Base-by-base conservation (phyloP, 2,329 filamentous ascomycete genomes). In the Ophiocordyceps camponoti-saundersi region DNA sequence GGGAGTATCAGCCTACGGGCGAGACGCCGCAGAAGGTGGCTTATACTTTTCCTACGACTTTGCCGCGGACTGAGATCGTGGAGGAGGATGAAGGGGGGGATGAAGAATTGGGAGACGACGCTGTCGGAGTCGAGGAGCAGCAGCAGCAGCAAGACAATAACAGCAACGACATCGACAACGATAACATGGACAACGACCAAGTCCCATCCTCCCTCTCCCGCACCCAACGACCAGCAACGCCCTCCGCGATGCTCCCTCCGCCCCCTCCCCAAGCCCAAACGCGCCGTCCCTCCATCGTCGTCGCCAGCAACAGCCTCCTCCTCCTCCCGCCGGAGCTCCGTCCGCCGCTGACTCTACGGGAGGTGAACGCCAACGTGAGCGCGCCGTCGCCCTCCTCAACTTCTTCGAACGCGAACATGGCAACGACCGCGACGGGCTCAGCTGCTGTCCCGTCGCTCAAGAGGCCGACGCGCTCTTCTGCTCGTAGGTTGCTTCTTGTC, bases 1-100 rank as follows among this genome's bases (percentile, higher is more conserved):
- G 79, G 46, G 88, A 95, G 59, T 96, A 96, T 61, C 70, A 77
- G 36, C 77, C 85, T 0, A 96, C 92, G 0, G 90, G 92, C 46
- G 73, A 82, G 44, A 96, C 92, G 1, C 92, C 92, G 0, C 78
- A 84, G 57, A 92, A 89, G 65, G 68, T 72, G 29, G 71, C 79
- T 46, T 98, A 96, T 63, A 71, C 77, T n/a, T 95, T 86, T 57
- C 85, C 87, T 0, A 83, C 76, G 1, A 69, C 73, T 2, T 71
- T 98, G 1, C 92, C 92, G 3, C 79, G 80, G 23, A 96, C 92
- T 0, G 64, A 65, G 23, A 52, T 69, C 0, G 69, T 69, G 51
- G 67, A 70, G 13, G 50, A 51, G 1, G 48, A 46, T 1, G 34
- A 34, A 13, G 41, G 29, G 1, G 46, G 46, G 18, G 26, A 30